phyloP scores from a whole-genome alignment of 306 rosid species.

The Elaeagnus macrophylla region DNA sequence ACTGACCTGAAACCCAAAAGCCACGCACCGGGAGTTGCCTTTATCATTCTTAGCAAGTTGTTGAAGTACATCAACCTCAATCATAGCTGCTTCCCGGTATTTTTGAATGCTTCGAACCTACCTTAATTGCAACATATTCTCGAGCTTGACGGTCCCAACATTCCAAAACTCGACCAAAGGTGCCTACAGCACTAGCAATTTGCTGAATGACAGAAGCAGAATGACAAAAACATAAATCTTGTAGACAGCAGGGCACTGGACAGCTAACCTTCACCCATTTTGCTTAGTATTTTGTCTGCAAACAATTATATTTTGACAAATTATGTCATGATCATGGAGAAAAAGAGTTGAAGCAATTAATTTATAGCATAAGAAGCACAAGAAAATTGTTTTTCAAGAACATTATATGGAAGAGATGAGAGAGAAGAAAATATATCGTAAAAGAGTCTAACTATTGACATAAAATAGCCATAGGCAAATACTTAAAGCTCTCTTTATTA shows the following conservation, averaged over 20 bases:
- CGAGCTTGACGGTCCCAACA: constrained; percentile 60
- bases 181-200: constrained; percentile 33
- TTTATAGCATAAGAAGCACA: too few relatives aligned
- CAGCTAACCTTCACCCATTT: constrained; percentile 73
- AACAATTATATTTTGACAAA: background rate
- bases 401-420: too few relatives aligned
- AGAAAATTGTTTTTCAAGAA: too few relatives aligned
- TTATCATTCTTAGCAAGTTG: constrained; percentile 57
- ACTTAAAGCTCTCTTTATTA: too few relatives aligned
- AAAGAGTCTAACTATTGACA: too few relatives aligned
- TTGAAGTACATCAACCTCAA: constrained; percentile 61
- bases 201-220: background rate
- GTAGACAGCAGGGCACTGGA: background rate
- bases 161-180: constrained; percentile 80
- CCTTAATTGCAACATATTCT: constrained; percentile 61
- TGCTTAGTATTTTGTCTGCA: constrained; percentile 68
- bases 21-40: constrained; percentile 50
- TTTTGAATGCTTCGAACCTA: constrained; percentile 58
- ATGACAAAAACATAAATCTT: background rate
- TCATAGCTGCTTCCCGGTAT: constrained; percentile 74
- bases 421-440: too few relatives aligned
- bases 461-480: too few relatives aligned
- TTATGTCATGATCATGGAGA: too few relatives aligned
- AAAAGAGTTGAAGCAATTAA: too few relatives aligned
- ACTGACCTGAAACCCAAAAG: too few relatives aligned